These are phyloP conservation scores for Pythium monospermum DNA, from an alignment of 352 stramenopile genomes.

Conservation along the genomic window DNA sequence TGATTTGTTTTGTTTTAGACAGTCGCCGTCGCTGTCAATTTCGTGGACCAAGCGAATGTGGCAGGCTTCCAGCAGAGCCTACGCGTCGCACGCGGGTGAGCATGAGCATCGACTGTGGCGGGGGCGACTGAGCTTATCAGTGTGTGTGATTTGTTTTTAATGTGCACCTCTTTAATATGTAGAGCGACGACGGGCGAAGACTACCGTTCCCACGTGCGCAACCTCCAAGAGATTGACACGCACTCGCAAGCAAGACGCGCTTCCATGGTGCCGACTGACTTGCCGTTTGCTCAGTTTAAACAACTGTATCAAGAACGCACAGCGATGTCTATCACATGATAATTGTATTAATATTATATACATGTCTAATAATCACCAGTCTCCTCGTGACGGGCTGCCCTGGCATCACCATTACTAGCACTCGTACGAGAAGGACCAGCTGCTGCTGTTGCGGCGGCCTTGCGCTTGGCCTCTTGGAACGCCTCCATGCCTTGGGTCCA, in stretches of 20 bases:
- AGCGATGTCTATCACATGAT: too few species aligned
- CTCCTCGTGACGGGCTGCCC: too few species aligned
- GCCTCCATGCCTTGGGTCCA: slow-evolving; percentile 71
- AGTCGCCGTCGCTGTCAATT: slow-evolving; percentile 28
- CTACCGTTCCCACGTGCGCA: neutral
- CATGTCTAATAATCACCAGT: slow-evolving; percentile 11
- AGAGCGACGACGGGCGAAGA: slow-evolving; percentile 4
- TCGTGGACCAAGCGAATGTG: slow-evolving; percentile 19
- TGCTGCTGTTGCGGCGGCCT: neutral
- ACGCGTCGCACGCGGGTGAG: neutral
- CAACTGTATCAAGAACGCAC: too few species aligned
- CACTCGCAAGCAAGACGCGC: neutral
- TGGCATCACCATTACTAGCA: too few species aligned
- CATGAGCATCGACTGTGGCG: too few species aligned
- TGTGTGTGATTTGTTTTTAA: neutral
- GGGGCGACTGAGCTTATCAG: too few species aligned
- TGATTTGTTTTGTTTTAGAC: too few species aligned
- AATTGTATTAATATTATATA: neutral
- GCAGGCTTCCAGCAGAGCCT: slow-evolving; percentile 7
- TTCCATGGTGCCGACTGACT: slow-evolving; percentile 1
- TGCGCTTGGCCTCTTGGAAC: slow-evolving; percentile 51
- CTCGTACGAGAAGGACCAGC: too few species aligned
- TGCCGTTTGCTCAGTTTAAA: slow-evolving; percentile 12
- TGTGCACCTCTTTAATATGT: neutral
- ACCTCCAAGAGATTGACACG: neutral